These are phyloP conservation scores for Singerocomus inundabilis DNA, from an alignment of 1,284 basidiomycete species.

Conservation along the genomic window DNA sequence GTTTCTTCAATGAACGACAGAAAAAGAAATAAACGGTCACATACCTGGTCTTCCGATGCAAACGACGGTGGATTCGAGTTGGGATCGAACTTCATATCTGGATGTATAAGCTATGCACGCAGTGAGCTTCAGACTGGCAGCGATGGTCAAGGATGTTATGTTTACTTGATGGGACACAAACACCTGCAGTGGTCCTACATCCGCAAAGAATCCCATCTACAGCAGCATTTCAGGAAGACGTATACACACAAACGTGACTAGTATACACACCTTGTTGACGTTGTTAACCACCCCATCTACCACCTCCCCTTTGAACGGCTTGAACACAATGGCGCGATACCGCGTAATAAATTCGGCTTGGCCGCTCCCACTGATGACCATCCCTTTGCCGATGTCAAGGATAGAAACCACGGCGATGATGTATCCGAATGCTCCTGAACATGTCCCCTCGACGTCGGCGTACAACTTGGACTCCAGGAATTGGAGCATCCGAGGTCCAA, in stretches of 20 bases:
- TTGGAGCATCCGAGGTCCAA: slow-evolving; percentile 92
- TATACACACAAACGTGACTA: neutral
- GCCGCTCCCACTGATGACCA: slow-evolving; percentile 89
- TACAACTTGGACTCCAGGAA: slow-evolving; percentile 93
- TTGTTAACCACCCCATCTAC: slow-evolving; percentile 96
- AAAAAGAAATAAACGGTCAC: slow-evolving; percentile 9
- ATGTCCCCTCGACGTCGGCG: slow-evolving; percentile 96
- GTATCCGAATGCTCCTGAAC: slow-evolving; percentile 94
- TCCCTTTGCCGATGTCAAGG: slow-evolving; percentile 86
- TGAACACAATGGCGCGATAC: slow-evolving; percentile 93
- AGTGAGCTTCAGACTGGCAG: slow-evolving; percentile 15
- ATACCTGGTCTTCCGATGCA: slow-evolving; percentile 84
- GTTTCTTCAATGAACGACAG: neutral
- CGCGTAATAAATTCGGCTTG: slow-evolving; percentile 92
- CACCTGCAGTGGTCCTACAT: slow-evolving; percentile 89
- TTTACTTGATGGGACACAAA: slow-evolving; percentile 94
- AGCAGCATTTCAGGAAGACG: slow-evolving; percentile 3
- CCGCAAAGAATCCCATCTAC: slow-evolving; percentile 98
- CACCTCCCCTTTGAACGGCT: slow-evolving; percentile 98
- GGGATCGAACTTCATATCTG: slow-evolving; percentile 90
- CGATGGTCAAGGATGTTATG: slow-evolving; percentile 32
- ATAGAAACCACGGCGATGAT: slow-evolving; percentile 95
- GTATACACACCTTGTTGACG: slow-evolving; percentile 82
- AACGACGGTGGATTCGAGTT: slow-evolving; percentile 92
- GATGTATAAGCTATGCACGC: slow-evolving; percentile 76